phyloP scores from a whole-genome alignment of 2,329 filamentous ascomycete genomes.

The Colletotrichum plurivorum region DNA sequence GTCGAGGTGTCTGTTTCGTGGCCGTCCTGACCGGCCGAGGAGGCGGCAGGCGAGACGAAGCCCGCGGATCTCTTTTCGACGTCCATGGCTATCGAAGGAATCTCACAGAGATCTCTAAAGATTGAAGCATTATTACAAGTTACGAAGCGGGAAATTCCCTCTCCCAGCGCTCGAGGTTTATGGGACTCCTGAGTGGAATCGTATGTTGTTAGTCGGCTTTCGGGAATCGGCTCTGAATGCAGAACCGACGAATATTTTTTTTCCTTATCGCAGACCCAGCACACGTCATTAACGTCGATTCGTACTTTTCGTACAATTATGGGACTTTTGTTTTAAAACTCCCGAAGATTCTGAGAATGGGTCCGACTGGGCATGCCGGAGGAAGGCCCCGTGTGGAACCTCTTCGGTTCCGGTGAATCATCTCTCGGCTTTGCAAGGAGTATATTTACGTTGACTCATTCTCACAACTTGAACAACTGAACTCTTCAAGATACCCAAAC shows the following conservation, averaged over 20 bases:
- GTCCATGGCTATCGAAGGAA: conserved; percentile 5
- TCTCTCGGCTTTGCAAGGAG: conserved; percentile 12
- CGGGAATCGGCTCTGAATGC: conserved; percentile 20
- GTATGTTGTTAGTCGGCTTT: conserved; percentile 34
- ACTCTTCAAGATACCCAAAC: too few relatives aligned
- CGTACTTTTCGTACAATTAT: not conserved
- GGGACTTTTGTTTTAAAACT: conserved; percentile 2
- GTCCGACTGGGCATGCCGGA: not conserved
- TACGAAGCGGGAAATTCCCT: not conserved
- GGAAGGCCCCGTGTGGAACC: not conserved
- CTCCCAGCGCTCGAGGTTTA: not conserved
- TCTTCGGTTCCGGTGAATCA: not conserved
- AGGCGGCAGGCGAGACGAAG: not conserved
- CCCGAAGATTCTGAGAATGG: not conserved
- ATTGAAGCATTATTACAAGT: not conserved
- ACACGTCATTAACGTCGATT: not conserved
- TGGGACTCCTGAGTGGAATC: not conserved
- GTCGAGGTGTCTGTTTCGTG: conserved; percentile 10
- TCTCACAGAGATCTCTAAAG: not conserved
- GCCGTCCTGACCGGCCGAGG: not conserved
- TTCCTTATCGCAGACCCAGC: not conserved
- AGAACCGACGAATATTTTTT: conserved; percentile 20
- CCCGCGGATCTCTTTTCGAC: conserved; percentile 13
- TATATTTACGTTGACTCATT: conserved; percentile 12
- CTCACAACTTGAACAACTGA: too few relatives aligned